A percentile compares a stretch with the other conserved stretches of the same genome.
phyloP scores from a whole-genome alignment of 257 asterid species.

The Forsythia suspensa region DNA sequence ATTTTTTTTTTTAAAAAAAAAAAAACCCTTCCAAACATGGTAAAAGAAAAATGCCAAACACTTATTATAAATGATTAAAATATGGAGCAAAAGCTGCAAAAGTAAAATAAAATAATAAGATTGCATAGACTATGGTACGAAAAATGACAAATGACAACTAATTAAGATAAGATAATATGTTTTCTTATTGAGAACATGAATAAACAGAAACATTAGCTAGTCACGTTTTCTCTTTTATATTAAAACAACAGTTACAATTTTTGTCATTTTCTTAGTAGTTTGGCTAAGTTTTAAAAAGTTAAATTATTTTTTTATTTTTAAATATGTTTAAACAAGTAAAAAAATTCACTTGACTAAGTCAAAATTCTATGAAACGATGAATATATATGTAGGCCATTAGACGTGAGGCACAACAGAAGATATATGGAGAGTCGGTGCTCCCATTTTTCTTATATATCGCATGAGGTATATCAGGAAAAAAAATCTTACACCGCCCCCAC shows the following conservation, averaged over 20 bases:
- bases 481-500: no score
- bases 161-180: neutral
- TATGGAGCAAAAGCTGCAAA: neutral
- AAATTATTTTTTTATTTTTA: neutral
- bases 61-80: neutral
- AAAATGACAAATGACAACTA: slow-evolving; percentile 12
- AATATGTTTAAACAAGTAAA: neutral
- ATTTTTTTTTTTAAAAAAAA: no score
- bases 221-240: slow-evolving; percentile 26
- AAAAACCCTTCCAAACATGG: neutral
- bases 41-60: neutral
- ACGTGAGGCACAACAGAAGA: no score
- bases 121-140: neutral
- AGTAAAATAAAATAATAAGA: neutral
- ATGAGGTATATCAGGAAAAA: no score
- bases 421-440: no score
- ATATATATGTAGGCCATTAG: no score
- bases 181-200: slow-evolving; percentile 10
- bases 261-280: neutral
- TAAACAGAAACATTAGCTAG: slow-evolving; percentile 17
- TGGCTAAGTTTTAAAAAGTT: neutral
- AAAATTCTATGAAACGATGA: no score
- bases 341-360: no score
- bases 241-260: neutral
- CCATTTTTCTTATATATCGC: no score